Evolutionary conservation across 2,329 filamentous ascomycete genomes (phyloP), one percentile per base, ranked within the genome.

Genomic region (Boeremia exigua): DNA sequence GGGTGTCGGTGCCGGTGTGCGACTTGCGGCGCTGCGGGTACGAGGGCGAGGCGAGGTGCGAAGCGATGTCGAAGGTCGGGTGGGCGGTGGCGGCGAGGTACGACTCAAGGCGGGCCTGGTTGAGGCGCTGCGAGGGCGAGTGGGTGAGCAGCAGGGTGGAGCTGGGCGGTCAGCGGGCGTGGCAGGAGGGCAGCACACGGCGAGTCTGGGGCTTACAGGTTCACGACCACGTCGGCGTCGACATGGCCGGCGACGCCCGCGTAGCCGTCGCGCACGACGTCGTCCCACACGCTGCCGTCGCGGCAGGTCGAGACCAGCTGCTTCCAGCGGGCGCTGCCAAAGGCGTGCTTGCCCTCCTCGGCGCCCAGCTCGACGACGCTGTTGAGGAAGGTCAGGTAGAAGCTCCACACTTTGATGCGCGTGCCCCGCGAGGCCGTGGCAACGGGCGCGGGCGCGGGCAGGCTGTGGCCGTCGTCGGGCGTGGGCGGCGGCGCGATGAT

Each of bases 391-490:
- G 93, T 96, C 62, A 98, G 84, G 74, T 98, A 99, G 68, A 99
- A 83, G 75, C 92, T 96, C 95, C 95, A 99, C 61, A 98, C 89
- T 77, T 98, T 99, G 75, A 96, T 89, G 62, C 93, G 84, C 54
- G 91, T 95, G 29, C 88, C 90, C 63, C 89, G 86, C 37, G 90
- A 93, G 48, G 92, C 92, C 60, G 84, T 86, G 49, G 91, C 88
- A 48, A 97, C 87, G 4, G 92, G 91, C 27, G 92, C 89, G 27
- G 85, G 65, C 58, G 65, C 63, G 12, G 61, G 30, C 19, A 50
- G 48, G 32, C 9, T 67, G 58, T 42, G 70, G 45, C 65, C 14
- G 32, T 46, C 32, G 7, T 23, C 32, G 25, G 10, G 11, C 1
- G 23, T 23, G 36, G 78, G 70, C 15, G 64, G 53, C 11, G 68